phyloP scores from a whole-genome alignment of 371 early-diverging fungal genomes.

The Dinochytrium kinnereticum region DNA sequence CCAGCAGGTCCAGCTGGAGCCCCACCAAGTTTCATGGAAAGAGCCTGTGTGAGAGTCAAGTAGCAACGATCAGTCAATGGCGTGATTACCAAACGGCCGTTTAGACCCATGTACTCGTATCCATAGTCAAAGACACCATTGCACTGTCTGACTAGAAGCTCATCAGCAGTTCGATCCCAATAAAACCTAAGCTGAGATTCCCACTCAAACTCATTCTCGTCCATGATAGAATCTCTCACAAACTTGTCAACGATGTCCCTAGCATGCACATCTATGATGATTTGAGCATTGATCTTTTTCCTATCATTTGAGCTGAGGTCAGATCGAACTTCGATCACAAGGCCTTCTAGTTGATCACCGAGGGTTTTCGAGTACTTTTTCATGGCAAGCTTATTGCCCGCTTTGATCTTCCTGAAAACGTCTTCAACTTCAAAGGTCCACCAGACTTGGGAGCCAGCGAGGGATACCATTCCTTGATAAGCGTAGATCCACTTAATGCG shows the following conservation, averaged over 20 bases:
- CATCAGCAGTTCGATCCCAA: constrained; percentile 56
- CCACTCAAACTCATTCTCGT: constrained; percentile 65
- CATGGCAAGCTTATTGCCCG: constrained; percentile 65
- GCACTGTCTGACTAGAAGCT: constrained; percentile 57
- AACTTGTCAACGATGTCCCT: constrained; percentile 66
- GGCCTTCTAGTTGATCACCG: constrained; percentile 58
- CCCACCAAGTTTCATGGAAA: constrained; percentile 63
- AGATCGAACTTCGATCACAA: constrained; percentile 58
- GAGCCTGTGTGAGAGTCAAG: constrained; percentile 61
- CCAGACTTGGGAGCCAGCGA: constrained; percentile 66
- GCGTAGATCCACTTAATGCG: constrained; percentile 55
- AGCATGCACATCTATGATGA: constrained; percentile 67
- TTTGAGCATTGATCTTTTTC: constrained; percentile 65
- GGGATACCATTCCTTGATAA: constrained; percentile 64
- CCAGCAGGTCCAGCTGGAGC: constrained; percentile 64
- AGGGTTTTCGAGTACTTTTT: constrained; percentile 56
- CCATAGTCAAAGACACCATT: constrained; percentile 68
- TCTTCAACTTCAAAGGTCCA: constrained; percentile 72
- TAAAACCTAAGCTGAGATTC: constrained; percentile 63
- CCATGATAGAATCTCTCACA: constrained; percentile 63
- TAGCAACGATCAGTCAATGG: constrained; percentile 65
- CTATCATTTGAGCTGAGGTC: constrained; percentile 59
- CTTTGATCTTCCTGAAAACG: constrained; percentile 61
- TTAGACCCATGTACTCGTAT: constrained; percentile 67
- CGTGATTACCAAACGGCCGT: constrained; percentile 63